These are phyloP conservation scores for Cardiospermum halicacabum DNA, from an alignment of 345 rosid genomes.

Conservation along the genomic window DNA sequence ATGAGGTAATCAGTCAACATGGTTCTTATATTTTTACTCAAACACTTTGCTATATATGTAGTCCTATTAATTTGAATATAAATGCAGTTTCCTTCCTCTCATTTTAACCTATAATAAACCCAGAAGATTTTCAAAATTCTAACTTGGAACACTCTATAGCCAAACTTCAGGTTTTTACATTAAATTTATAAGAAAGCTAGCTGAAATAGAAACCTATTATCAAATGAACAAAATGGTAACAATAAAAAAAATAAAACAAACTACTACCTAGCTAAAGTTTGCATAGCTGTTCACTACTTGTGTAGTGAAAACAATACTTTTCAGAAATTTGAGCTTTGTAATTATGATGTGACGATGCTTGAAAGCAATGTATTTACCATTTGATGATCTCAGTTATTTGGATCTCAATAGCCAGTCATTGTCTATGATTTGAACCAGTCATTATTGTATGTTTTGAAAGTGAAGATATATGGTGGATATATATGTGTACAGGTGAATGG, in stretches of 20 bases:
- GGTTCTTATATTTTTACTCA: not conserved
- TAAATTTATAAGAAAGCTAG: not conserved
- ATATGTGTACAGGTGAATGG: slow-evolving; percentile 65
- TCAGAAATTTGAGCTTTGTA: too few species aligned
- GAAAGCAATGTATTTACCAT: too few species aligned
- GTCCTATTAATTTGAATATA: not conserved
- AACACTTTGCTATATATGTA: not conserved
- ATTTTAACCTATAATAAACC: too few species aligned
- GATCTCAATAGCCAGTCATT: slow-evolving; percentile 2
- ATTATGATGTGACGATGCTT: too few species aligned
- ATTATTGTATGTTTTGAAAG: slow-evolving; percentile 22
- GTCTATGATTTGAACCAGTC: slow-evolving; percentile 27
- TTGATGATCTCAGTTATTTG: not conserved
- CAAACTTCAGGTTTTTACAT: not conserved
- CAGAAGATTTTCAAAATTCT: not conserved
- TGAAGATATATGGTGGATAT: too few species aligned
- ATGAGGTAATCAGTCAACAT: not conserved
- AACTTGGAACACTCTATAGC: not conserved
- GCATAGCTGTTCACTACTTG: not conserved
- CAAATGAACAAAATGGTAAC: not conserved
- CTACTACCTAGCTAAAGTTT: not conserved
- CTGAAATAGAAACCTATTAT: not conserved
- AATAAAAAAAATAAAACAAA: not conserved
- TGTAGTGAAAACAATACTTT: not conserved
- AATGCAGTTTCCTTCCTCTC: not conserved